phyloP scores from a whole-genome alignment of 2,329 filamentous ascomycete genomes.

The Lasiodiplodia gonubiensis region DNA sequence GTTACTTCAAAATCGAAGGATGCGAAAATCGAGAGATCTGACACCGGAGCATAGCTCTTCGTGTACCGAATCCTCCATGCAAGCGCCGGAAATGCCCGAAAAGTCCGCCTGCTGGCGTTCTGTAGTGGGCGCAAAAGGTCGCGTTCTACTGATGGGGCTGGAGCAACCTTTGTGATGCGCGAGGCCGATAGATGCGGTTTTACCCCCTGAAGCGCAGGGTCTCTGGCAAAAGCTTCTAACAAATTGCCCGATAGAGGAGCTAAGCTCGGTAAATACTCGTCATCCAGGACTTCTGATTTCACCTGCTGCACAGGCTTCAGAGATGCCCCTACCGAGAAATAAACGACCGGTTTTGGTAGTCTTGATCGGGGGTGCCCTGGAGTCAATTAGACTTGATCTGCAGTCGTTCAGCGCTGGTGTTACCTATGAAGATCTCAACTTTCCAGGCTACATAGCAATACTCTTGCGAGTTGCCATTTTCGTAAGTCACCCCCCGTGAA shows the following conservation, averaged over 20 bases:
- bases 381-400: neutral
- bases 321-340: conserved; percentile 63
- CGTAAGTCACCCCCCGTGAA: conserved; percentile 36
- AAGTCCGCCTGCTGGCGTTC: conserved; percentile 65
- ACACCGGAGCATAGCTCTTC: conserved; percentile 64
- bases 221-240: conserved; percentile 73
- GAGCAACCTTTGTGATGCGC: conserved; percentile 75
- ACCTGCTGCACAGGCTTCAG: conserved; percentile 60
- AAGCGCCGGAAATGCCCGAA: conserved; percentile 70
- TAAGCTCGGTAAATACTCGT: conserved; percentile 73
- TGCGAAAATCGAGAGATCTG: conserved; percentile 63
- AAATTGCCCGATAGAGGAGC: conserved; percentile 75
- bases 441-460: conserved; percentile 49
- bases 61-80: conserved; percentile 77
- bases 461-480: conserved; percentile 23
- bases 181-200: conserved; percentile 73
- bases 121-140: conserved; percentile 69
- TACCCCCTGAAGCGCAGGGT: conserved; percentile 66
- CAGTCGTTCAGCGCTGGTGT: conserved; percentile 17
- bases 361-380: conserved; percentile 60
- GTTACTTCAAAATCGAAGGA: conserved; percentile 78
- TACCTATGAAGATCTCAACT: conserved; percentile 45
- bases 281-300: conserved; percentile 50
- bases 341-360: conserved; percentile 68
- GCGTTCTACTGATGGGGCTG: conserved; percentile 64